phyloP scores from a whole-genome alignment of 345 rosid genomes.

The Adansonia digitata region DNA sequence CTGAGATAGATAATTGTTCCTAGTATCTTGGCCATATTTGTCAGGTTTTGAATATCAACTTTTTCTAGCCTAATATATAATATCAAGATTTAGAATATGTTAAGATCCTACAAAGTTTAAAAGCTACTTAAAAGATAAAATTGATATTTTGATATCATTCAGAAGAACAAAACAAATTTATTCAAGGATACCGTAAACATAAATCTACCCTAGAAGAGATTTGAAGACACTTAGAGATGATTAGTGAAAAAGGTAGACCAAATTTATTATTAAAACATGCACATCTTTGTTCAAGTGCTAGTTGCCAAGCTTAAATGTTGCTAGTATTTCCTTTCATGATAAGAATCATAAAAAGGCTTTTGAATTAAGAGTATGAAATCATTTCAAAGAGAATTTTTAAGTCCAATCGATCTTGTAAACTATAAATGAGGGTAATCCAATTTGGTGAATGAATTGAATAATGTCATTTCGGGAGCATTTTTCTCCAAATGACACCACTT shows the following conservation, averaged over 20 bases:
- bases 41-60: constrained; percentile 16
- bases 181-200: not conserved
- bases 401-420: not conserved
- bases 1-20: constrained; percentile 38
- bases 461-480: no score
- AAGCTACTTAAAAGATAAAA: no score
- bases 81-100: not conserved
- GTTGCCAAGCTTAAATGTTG: no score
- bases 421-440: no score
- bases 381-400: not conserved
- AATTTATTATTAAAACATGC: no score
- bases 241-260: not conserved
- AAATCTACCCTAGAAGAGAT: no score
- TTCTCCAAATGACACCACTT: no score
- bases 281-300: no score
- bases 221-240: not conserved
- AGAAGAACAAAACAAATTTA: not conserved
- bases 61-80: constrained; percentile 36
- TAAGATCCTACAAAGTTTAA: not conserved
- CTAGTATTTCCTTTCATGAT: not conserved
- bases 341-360: not conserved
- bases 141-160: not conserved
- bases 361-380: not conserved
- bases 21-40: constrained; percentile 26
- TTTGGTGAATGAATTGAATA: no score